phyloP scores from a whole-genome alignment of 441 rosid species.

The Adansonia grandidieri region DNA sequence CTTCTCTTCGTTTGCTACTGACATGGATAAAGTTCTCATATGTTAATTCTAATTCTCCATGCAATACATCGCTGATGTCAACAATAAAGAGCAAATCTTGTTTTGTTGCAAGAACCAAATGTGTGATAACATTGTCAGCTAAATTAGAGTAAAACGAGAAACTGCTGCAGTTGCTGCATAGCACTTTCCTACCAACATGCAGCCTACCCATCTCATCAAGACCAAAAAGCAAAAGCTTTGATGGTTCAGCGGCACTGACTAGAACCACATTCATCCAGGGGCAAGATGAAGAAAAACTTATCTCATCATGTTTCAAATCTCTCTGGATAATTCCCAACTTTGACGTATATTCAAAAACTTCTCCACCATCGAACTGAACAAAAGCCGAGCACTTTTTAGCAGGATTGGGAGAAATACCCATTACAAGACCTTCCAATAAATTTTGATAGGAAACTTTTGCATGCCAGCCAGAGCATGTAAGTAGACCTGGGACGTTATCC shows the following conservation, averaged over 20 bases:
- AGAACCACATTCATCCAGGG: conserved; percentile 71
- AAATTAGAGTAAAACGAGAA: conserved; percentile 82
- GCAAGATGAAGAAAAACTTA: conserved; percentile 65
- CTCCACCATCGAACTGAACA: conserved; percentile 85
- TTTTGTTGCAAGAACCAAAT: conserved; percentile 81
- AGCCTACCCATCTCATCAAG: conserved; percentile 85
- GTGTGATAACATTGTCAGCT: conserved; percentile 66
- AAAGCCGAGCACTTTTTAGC: conserved; percentile 64
- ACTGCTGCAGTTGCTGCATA: conserved; percentile 86
- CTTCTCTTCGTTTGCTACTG: conserved; percentile 59
- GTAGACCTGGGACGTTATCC: conserved; percentile 59
- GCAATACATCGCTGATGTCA: conserved; percentile 65
- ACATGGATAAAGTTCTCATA: conserved; percentile 51
- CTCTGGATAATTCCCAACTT: conserved; percentile 49
- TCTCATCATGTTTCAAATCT: conserved; percentile 38
- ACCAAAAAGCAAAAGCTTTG: conserved; percentile 71
- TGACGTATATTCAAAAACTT: conserved; percentile 56
- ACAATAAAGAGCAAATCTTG: conserved; percentile 84
- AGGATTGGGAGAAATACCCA: conserved; percentile 67
- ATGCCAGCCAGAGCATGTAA: conserved; percentile 78
- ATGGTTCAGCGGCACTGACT: conserved; percentile 41
- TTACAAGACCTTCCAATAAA: conserved; percentile 54
- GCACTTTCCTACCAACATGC: conserved; percentile 57
- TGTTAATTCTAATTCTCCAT: conserved; percentile 59
- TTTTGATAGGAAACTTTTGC: conserved; percentile 50